These are phyloP conservation scores for Lactarius sp. DNA, from an alignment of 768 basidiomycete genomes.

Conservation along the genomic window DNA sequence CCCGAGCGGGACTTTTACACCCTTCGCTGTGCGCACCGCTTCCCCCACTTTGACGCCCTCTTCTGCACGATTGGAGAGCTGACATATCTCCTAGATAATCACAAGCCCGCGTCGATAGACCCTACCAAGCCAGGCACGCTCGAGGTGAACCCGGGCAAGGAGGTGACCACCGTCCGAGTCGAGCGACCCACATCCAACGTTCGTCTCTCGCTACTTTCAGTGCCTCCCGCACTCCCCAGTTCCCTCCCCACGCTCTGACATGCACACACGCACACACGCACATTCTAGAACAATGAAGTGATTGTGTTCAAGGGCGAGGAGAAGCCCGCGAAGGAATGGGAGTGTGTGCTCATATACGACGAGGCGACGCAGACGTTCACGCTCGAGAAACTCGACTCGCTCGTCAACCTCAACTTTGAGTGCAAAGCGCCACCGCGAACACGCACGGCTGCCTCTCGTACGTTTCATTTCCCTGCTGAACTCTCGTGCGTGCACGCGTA, in stretches of 20 bases:
- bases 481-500: neutral
- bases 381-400: constrained; percentile 26
- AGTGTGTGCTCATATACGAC: constrained; percentile 79
- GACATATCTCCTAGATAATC: constrained; percentile 51
- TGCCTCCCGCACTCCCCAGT: neutral
- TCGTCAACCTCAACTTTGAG: constrained; percentile 22
- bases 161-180: constrained; percentile 49
- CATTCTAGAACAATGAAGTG: constrained; percentile 44
- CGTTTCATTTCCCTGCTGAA: neutral
- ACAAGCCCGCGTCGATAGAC: constrained; percentile 71
- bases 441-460: constrained; percentile 22
- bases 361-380: constrained; percentile 43
- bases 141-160: constrained; percentile 52
- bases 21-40: constrained; percentile 55
- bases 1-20: constrained; percentile 70
- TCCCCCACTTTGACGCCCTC: neutral
- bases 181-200: constrained; percentile 69
- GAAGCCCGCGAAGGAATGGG: constrained; percentile 56
- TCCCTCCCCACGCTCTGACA: neutral
- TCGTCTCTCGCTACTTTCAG: constrained; percentile 22
- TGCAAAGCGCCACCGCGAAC: constrained; percentile 1
- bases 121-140: constrained; percentile 58
- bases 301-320: constrained; percentile 57
- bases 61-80: neutral
- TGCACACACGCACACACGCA: neutral